phyloP scores from a whole-genome alignment of 331 rosid genomes.

The Quercus tomentella region DNA sequence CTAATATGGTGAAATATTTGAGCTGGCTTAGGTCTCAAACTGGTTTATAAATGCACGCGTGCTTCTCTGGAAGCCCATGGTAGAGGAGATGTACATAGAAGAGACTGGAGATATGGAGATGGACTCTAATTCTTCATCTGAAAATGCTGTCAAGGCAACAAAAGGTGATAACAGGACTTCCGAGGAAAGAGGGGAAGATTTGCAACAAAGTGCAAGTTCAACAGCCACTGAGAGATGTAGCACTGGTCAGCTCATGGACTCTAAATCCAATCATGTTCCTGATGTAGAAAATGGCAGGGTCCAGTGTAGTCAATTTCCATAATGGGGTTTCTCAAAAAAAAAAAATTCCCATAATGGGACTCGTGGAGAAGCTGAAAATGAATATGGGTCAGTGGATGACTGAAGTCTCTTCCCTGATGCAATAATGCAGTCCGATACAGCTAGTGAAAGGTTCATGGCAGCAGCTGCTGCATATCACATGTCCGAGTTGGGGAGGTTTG shows the following conservation, averaged over 20 bases:
- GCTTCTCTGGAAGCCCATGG: conserved; percentile 93
- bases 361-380: conserved; percentile 30
- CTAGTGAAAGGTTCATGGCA: conserved; percentile 42
- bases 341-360: too few relatives aligned
- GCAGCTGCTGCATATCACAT: conserved; percentile 57
- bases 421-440: conserved; percentile 38
- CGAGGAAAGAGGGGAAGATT: conserved; percentile 49
- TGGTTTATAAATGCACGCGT: conserved; percentile 91
- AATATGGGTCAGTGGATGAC: conserved; percentile 35
- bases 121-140: conserved; percentile 71
- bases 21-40: conserved; percentile 62
- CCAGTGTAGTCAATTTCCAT: conserved; percentile 35
- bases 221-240: conserved; percentile 41
- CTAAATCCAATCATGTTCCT: conserved; percentile 36
- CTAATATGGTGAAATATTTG: not conserved
- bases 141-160: conserved; percentile 45
- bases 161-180: conserved; percentile 40
- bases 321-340: too few relatives aligned
- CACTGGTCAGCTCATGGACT: conserved; percentile 44
- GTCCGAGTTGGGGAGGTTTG: conserved; percentile 56
- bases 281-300: conserved; percentile 38
- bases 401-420: conserved; percentile 38
- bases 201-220: conserved; percentile 48
- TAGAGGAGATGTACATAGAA: conserved; percentile 86
- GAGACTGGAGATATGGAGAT: conserved; percentile 59